Evolutionary conservation across 176 grass and related monocot genomes (phyloP), one percentile per base, ranked within the genome.

Genomic region (Elymus sibiricus): DNA sequence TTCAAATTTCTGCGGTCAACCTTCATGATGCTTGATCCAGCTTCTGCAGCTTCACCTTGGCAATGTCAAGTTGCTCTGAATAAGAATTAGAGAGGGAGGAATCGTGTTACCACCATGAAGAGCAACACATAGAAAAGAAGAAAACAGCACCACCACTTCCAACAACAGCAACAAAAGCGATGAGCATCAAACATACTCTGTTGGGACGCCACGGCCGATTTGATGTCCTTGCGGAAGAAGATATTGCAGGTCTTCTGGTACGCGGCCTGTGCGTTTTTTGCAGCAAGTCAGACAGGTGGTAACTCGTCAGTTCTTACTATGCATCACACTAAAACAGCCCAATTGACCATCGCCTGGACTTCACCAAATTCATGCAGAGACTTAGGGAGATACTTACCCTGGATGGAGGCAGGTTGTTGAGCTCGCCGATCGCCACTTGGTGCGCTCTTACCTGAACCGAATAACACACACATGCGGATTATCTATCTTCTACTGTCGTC

Each of bases 401-500:
- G 49, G 88, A 95, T 56, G 88, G 83, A 64, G 77, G 69, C 19
- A 95, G 75, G 81, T 72, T 87, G 55, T 81, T 61, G 40, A 95
- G 85, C 75, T 95, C 93, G 16, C 42, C 47, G 28, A 95, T 86
- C 27, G 93, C 93, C 85, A 95, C 85, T 55, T 92, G 82, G 27
- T 88, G 93, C 6, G 87, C 76, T 59, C 85, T 83, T 42, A 90
- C 59, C 93, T 94, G 28, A 44, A 84, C 24, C 25, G 6, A 82
- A 82, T 42, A 82, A 82, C 39, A 43, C 63, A 86, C 39, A 42
- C 63, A 78, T 9, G 13, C 22, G 2, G 44, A 7, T 60, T 43
- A 14, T 76, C 0, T 31, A 9, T 38, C 42, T 80, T 22, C n/a
- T 70, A 67, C 42, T 38, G 9, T 76, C 71, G n/a, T 12, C 24